Evolutionary conservation across 305 asterid species (phyloP).

Genomic region (Plantago coronopus): DNA sequence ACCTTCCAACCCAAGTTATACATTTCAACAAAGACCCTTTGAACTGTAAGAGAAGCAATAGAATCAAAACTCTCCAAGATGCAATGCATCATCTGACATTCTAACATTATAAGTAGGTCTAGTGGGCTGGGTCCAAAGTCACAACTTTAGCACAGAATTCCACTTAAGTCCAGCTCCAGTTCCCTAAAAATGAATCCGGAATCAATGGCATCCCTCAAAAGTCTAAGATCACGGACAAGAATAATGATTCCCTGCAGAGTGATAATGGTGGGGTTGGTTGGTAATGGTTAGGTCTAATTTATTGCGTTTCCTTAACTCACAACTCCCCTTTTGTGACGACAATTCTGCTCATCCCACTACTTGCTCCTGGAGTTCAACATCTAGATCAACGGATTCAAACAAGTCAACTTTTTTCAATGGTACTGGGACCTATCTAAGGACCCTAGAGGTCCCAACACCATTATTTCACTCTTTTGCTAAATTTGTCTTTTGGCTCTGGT

Average conservation of each 20-base stretch:
- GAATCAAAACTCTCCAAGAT: not conserved
- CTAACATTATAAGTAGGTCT: not conserved
- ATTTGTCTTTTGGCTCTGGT: not conserved
- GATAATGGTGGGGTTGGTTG: constrained; percentile 28
- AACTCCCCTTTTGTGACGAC: not conserved
- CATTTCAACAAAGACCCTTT: no score
- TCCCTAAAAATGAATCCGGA: not conserved
- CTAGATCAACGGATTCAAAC: not conserved
- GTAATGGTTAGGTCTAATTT: constrained; percentile 22
- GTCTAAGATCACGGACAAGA: constrained; percentile 21
- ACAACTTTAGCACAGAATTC: not conserved
- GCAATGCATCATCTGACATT: not conserved
- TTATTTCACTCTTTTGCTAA: not conserved
- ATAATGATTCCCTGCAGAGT: constrained; percentile 14
- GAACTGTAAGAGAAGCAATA: no score
- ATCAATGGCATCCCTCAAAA: constrained; percentile 17
- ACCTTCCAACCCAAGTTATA: no score
- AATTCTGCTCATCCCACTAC: constrained; percentile 8
- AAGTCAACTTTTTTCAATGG: not conserved
- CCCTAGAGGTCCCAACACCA: not conserved
- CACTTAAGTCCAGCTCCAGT: not conserved
- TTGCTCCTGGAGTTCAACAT: not conserved
- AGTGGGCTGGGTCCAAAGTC: not conserved
- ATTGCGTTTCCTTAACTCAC: constrained; percentile 14
- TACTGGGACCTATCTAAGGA: not conserved